These are phyloP conservation scores for Gaeumannomyces tritici DNA, from an alignment of 2,329 filamentous ascomycete species.

Conservation along the genomic window DNA sequence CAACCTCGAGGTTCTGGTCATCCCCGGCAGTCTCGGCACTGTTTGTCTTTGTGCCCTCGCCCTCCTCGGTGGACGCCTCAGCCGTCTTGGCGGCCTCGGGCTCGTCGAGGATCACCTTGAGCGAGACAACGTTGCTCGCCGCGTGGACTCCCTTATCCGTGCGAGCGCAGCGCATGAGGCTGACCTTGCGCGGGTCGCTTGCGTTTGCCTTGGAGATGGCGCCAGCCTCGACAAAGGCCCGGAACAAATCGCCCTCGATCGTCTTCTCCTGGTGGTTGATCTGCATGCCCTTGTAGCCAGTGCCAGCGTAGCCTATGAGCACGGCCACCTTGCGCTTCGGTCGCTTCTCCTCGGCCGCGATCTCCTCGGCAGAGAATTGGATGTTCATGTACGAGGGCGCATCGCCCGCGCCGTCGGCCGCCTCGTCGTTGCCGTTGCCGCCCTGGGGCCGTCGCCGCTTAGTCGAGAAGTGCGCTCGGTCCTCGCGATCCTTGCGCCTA, in stretches of 20 bases:
- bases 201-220: conserved; percentile 97
- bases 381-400: conserved; percentile 45
- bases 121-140: conserved; percentile 85
- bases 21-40: neutral
- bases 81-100: conserved; percentile 19
- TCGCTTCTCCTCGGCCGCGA: conserved; percentile 68
- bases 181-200: conserved; percentile 92
- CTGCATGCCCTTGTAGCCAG: conserved; percentile 96
- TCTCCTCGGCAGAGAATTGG: conserved; percentile 64
- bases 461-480: conserved; percentile 6
- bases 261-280: conserved; percentile 77
- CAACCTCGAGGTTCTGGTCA: neutral
- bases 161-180: conserved; percentile 83
- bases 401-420: conserved; percentile 24
- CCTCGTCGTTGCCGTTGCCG: conserved; percentile 21
- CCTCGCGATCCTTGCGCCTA: conserved; percentile 1
- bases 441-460: conserved; percentile 46
- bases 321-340: conserved; percentile 97
- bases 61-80: neutral
- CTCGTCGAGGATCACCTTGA: conserved; percentile 95
- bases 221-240: conserved; percentile 80
- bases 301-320: conserved; percentile 89
- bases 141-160: conserved; percentile 98
- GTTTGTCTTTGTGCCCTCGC: neutral
- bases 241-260: conserved; percentile 92